phyloP scores from a whole-genome alignment of 2,329 filamentous ascomycete genomes.

The Claviceps digitariae region DNA sequence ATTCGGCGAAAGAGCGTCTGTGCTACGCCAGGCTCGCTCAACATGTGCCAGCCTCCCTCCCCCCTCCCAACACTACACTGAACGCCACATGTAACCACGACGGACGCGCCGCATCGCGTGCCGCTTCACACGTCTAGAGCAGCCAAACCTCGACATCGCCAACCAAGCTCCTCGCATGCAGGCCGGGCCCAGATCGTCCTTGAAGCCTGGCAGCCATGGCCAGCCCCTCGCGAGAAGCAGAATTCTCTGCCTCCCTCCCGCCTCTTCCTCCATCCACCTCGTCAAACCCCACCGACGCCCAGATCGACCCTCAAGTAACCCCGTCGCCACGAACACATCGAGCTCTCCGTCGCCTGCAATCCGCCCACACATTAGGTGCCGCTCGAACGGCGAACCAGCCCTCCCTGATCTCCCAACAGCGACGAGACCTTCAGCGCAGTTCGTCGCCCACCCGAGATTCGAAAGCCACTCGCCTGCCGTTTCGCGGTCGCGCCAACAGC shows the following conservation, averaged over 20 bases:
- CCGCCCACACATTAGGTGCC: conserved; percentile 54
- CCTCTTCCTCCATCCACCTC: conserved; percentile 1
- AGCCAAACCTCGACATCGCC: not conserved
- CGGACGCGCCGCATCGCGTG: not conserved
- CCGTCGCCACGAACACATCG: conserved; percentile 53
- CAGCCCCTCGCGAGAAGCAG: conserved; percentile 6
- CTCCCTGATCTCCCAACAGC: conserved; percentile 51
- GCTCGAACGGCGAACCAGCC: conserved; percentile 32
- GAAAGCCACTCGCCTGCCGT: conserved; percentile 27
- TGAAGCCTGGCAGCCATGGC: conserved; percentile 5
- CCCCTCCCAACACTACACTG: not conserved
- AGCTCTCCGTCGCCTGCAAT: conserved; percentile 59
- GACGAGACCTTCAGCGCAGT: conserved; percentile 31
- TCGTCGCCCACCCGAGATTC: conserved; percentile 18
- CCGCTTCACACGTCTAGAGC: not conserved
- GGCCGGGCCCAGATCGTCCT: not conserved
- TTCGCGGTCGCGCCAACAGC: conserved; percentile 57
- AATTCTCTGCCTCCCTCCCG: not conserved
- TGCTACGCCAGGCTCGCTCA: not conserved
- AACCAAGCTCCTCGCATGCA: not conserved
- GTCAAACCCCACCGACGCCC: conserved; percentile 5
- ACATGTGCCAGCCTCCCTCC: not conserved
- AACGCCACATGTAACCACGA: not conserved
- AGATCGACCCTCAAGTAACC: conserved; percentile 37
- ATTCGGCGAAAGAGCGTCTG: not conserved